Evolutionary conservation across 345 rosid genomes (phyloP).

Genomic region (Psidium guajava): DNA sequence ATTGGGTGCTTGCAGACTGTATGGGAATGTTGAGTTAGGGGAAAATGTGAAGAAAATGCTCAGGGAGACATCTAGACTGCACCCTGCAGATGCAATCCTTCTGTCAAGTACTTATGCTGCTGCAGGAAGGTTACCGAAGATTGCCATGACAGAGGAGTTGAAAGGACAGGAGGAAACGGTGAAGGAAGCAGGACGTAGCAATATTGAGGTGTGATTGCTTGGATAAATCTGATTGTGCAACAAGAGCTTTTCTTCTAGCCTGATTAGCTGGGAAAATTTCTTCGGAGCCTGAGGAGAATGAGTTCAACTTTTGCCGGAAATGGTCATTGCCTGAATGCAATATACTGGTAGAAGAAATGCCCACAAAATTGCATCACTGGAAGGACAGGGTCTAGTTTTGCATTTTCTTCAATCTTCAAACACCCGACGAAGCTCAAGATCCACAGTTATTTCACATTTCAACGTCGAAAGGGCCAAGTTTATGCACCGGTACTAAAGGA

Average conservation of each 20-base stretch:
- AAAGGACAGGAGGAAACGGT: conserved; percentile 5
- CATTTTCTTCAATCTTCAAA: not conserved
- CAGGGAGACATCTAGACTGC: conserved; percentile 25
- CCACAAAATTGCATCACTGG: not conserved
- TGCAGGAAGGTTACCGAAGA: conserved; percentile 36
- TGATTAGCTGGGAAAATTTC: not conserved
- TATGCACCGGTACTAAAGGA: not conserved
- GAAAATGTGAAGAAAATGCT: conserved; percentile 22
- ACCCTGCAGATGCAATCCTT: conserved; percentile 47
- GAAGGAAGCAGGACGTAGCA: conserved; percentile 46
- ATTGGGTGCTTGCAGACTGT: conserved; percentile 57
- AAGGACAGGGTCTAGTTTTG: not conserved
- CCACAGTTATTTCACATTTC: not conserved
- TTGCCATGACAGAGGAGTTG: conserved; percentile 1
- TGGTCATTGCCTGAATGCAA: not conserved
- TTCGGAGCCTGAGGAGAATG: not conserved
- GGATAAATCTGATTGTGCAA: not conserved
- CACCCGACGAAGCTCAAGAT: not conserved
- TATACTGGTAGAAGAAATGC: not conserved
- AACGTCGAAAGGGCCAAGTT: not conserved
- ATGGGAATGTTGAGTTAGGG: conserved; percentile 40
- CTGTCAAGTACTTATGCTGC: conserved; percentile 34
- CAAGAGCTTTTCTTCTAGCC: not conserved
- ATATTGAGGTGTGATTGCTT: conserved; percentile 8
- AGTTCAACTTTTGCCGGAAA: not conserved